Base-by-base conservation (phyloP, 345 rosid species). In the Citrus trifoliata region DNA sequence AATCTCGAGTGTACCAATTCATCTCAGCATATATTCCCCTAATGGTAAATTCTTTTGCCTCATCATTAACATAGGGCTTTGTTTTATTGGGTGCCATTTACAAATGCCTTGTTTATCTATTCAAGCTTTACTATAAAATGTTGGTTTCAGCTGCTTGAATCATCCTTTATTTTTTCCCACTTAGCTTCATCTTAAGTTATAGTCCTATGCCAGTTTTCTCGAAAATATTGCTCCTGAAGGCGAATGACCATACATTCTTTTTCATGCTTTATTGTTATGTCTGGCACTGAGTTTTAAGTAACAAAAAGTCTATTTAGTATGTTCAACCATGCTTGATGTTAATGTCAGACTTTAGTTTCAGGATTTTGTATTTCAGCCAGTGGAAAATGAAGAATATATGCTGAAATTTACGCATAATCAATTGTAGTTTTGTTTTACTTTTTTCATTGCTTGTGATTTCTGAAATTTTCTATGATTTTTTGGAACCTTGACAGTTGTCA, bases 1-100 rank as follows among this genome's bases (percentile, higher is more conserved):
- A 58, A 97, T 97, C 70, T 97, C 99, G 32, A 92, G 93, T 68
- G 97, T 94, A 74, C 99, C 99, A 64, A 97, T 97, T 87, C 99
- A 97, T 86, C 97, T 97, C 59, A 94, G 98, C 73, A 97, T 97
- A 59, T 94, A 88, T 84, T 97, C 99, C 74, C 99, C 99, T 32
- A 85, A 79, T 38, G 98, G 99, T 94, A 84, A 46, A 76, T 66
- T 66, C 32, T 66, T 16, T 62, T 10, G 65, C 25, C n/a, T 24
- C 64, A 25, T 14, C 37, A 25, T 55, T 35, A 9, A 4, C 53
- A n/a, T 4, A 30, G 65, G 1, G 25, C 33, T 10, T 66, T 65
- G 25, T 38, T 40, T 27, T 55, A 8, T 22, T 56, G 28, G 13
- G 55, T 74, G 64, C 22, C 62, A 25, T 10, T 33, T 72, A 53